Base-by-base conservation (phyloP, 208 protist genomes). In the Trypanosoma mega region DNA sequence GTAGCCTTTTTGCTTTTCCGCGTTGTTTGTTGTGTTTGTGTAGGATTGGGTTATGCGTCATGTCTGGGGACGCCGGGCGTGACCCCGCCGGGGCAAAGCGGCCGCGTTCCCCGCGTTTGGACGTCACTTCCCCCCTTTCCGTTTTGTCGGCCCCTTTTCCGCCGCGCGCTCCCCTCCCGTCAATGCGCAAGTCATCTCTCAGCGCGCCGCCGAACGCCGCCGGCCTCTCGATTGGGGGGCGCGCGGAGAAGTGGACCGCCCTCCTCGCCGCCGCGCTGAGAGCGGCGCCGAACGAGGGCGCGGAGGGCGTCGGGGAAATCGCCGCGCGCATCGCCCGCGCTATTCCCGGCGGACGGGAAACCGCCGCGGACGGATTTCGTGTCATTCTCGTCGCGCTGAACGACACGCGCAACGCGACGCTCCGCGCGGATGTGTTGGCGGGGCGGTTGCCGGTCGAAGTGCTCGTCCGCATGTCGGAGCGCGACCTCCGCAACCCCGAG, bases 401-500 rank as follows among this genome's bases (percentile, higher is more conserved):
- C 37, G 85, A 96, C 62, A 31, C 51, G 4, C 80, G 88, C 34
- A 96, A 96, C 53, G 68, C 20, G 0, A 70, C 71, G 55, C 58
- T 96, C 52, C 78, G 89, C 0, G 43, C 54, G 8, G 67, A 63
- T 27, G 68, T 96, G 14, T 44, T 93, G 37, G 61, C 70, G 18
- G 89, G 85, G 30, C 68, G 64, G 16, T 24, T 96, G 37, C 77
- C 78, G 2, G 83, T 92, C 46, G 86, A 93, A 58, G 66, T 73
- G 4, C 68, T 96, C 1, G 84, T 92, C 36, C 72, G 47, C 4
- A 75, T 96, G 69, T 67, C 68, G 3, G 85, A 91, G 55, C 69
- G 71, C 36, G 89, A 96, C 46, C 54, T 96, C 27, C 71, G 80
- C 18, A 96, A 93, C 55, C 89, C 89, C 18, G 82, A 90, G 69